A percentile compares a stretch with the other conserved stretches of the same genome.
These are phyloP conservation scores for Cadophora sp. DNA, from an alignment of 2,329 filamentous ascomycete species.

Conservation along the genomic window DNA sequence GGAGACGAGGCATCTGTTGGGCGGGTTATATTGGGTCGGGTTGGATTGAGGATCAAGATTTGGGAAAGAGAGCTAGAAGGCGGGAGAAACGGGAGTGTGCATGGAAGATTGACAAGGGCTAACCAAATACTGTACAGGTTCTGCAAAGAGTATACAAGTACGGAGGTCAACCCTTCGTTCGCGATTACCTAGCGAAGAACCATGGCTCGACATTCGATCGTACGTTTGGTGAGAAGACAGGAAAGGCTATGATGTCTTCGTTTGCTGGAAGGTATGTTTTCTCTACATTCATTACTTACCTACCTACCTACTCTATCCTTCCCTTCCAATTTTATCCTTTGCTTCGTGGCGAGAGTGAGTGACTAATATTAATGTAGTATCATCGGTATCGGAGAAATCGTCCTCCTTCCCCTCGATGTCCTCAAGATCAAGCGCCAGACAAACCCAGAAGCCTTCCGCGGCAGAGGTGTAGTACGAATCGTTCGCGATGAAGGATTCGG, in stretches of 20 bases:
- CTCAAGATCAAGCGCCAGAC: slow-evolving; percentile 99
- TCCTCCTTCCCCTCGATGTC: slow-evolving; percentile 93
- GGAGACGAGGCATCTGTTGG: not conserved
- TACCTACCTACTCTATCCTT: not conserved
- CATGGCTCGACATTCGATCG: slow-evolving; percentile 84
- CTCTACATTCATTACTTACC: not conserved
- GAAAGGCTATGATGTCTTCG: slow-evolving; percentile 98
- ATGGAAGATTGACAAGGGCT: not conserved
- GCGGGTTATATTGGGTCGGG: not conserved
- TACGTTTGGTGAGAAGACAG: slow-evolving; percentile 94
- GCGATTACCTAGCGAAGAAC: slow-evolving; percentile 84
- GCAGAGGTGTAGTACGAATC: slow-evolving; percentile 88
- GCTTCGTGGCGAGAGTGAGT: not conserved
- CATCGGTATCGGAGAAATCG: slow-evolving; percentile 96
- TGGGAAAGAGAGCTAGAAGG: not conserved
- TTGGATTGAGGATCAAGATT: not conserved
- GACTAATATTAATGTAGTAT: slow-evolving; percentile 59
- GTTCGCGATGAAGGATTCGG: slow-evolving; percentile 94
- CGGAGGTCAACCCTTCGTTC: slow-evolving; percentile 92
- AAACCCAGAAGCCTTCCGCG: slow-evolving; percentile 97
- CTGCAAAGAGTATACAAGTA: slow-evolving; percentile 99
- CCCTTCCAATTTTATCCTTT: not conserved
- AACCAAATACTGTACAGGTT: slow-evolving; percentile 56
- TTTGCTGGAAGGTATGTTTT: slow-evolving; percentile 80
- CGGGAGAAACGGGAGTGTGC: not conserved